Base-by-base conservation (phyloP, 164 flowering plant species). In the Berberis vulgaris region DNA sequence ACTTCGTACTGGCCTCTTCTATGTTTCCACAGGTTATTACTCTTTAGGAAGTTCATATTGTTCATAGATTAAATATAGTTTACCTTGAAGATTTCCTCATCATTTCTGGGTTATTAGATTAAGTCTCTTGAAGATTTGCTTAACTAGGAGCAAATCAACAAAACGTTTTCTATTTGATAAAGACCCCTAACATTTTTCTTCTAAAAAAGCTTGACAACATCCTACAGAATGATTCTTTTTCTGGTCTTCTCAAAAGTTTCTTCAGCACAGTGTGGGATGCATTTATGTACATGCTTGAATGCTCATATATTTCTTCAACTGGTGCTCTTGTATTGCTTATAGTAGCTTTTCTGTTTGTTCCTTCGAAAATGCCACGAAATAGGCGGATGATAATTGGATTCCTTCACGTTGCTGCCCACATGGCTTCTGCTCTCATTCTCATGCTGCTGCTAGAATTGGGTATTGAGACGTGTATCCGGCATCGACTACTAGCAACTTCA, bases 391-490 rank as follows among this genome's bases (percentile, higher is more conserved):
- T 86, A 4, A 82, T 95, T 68, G 99, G 96, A 57, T 39, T 86
- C 62, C 88, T 95, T 72, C 99, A 95, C 77, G 91, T 88, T 73
- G 78, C 83, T 69, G 90, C 97, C 41, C 99, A 95, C 76, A 79
- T 91, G 65, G 73, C 81, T 64, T 79, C 99, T 49, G 99, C 96
- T 42, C 77, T 91, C 58, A 68, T 91, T 76, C 87, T 95, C 42
- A 88, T 91, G 98, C 65, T 95, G 76, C 80, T 95, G 64, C 65
- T 95, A 77, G 99, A 95, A 80, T 64, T 91, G 72, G 98, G 95
- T 55, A 71, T 95, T 53, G 99, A 95, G 75, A 91, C 79, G 12
- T 95, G 99, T 67, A 83, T 95, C 58, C 83, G 83, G 66, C 97
- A 95, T 81, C 76, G 81, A 56, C 78, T 91, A 12, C 77, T 91